Conservation (phyloP, 2,329 filamentous ascomycete species). For the Aspergillus novofumigatus region DNA sequence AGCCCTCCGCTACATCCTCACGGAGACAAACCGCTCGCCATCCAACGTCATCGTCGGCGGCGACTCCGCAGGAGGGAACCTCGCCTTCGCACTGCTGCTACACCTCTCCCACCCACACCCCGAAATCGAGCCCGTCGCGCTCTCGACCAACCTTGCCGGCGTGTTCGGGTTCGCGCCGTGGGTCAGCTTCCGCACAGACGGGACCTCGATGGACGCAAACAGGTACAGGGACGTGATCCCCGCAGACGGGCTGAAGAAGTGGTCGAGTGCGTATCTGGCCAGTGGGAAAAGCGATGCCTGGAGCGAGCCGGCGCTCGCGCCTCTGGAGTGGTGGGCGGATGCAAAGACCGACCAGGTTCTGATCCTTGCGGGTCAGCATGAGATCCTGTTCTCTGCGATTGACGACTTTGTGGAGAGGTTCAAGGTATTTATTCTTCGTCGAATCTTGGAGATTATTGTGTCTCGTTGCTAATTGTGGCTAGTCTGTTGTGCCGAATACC, state of each 20-base stretch:
- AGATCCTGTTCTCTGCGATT: conserved; percentile 46
- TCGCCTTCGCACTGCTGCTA: conserved; percentile 29
- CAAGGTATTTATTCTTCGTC: conserved; percentile 19
- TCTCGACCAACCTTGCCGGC: conserved; percentile 39
- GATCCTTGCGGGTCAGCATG: conserved; percentile 50
- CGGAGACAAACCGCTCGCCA: conserved; percentile 26
- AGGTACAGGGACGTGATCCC: conserved; percentile 48
- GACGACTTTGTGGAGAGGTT: conserved; percentile 30
- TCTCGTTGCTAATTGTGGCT: neutral
- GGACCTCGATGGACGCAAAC: conserved; percentile 42
- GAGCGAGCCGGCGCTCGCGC: conserved; percentile 47
- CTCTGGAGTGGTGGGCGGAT: conserved; percentile 50
- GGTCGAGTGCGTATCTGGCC: conserved; percentile 46
- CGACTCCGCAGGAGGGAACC: conserved; percentile 41
- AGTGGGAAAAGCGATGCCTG: conserved; percentile 43
- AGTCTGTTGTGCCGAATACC: conserved; percentile 28
- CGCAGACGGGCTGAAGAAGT: conserved; percentile 31
- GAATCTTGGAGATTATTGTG: neutral
- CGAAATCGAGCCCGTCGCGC: conserved; percentile 39
- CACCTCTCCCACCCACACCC: conserved; percentile 52
- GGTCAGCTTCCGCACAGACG: conserved; percentile 45
- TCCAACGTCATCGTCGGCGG: conserved; percentile 35
- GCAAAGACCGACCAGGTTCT: conserved; percentile 47
- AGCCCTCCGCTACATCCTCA: conserved; percentile 36
- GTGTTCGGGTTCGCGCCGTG: conserved; percentile 54